These are phyloP conservation scores for Luvunga scandens DNA, from an alignment of 345 rosid genomes.

Conservation along the genomic window DNA sequence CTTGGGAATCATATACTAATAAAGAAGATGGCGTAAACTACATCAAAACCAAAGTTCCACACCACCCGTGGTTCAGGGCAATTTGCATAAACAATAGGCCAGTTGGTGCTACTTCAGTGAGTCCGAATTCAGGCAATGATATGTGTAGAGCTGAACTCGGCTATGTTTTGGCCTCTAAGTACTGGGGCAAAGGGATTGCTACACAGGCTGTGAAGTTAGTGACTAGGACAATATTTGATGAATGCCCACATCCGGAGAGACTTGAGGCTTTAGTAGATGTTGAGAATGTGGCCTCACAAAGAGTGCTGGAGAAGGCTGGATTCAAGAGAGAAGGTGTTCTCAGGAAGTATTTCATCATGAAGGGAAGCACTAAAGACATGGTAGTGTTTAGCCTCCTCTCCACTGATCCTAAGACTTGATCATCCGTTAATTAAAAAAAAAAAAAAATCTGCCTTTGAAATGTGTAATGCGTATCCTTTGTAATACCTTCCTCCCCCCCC, in stretches of 20 bases:
- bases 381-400: slow-evolving; percentile 48
- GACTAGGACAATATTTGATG: slow-evolving; percentile 36
- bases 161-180: slow-evolving; percentile 42
- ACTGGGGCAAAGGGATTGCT: slow-evolving; percentile 64
- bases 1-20: slow-evolving; percentile 48
- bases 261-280: slow-evolving; percentile 65
- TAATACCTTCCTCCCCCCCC: too few species aligned
- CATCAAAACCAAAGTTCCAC: slow-evolving; percentile 27
- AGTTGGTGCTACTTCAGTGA: slow-evolving; percentile 52
- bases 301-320: slow-evolving; percentile 66
- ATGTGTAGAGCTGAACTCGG: slow-evolving; percentile 53
- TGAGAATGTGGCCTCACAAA: slow-evolving; percentile 56
- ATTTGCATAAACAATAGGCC: slow-evolving; percentile 54
- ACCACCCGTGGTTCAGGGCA: slow-evolving; percentile 70
- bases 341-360: slow-evolving; percentile 38
- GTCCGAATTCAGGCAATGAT: slow-evolving; percentile 36
- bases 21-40: slow-evolving; percentile 41
- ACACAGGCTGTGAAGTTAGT: slow-evolving; percentile 53
- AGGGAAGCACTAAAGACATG: slow-evolving; percentile 56
- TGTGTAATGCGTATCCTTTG: too few species aligned
- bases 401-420: slow-evolving; percentile 4
- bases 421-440: not conserved
- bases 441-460: too few species aligned
- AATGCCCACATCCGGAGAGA: slow-evolving; percentile 55
- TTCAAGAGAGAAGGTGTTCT: slow-evolving; percentile 60